Conservation (phyloP, 306 rosid genomes). For the Glycine latifolia region DNA sequence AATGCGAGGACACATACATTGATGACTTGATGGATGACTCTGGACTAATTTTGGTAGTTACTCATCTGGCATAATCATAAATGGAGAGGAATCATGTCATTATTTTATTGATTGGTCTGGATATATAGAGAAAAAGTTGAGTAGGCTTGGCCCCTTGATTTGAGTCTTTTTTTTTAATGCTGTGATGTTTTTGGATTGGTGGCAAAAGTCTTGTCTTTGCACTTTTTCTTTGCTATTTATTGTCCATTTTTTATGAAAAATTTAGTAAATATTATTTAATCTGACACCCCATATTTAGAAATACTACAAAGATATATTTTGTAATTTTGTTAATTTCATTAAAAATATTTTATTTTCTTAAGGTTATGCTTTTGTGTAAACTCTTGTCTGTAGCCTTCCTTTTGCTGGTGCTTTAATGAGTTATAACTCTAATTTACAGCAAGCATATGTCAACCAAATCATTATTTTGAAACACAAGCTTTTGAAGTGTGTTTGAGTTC, state of each 20-base stretch:
- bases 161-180: neutral
- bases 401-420: conserved; percentile 15
- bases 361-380: conserved; percentile 9
- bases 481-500: neutral
- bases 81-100: conserved; percentile 17
- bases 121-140: neutral
- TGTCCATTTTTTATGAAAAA: neutral
- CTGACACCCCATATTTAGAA: conserved; percentile 22
- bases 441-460: neutral
- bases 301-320: neutral
- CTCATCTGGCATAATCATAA: conserved; percentile 16
- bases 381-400: conserved; percentile 29
- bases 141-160: conserved; percentile 31
- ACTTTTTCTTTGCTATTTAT: conserved; percentile 19
- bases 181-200: conserved; percentile 31
- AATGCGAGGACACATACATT: conserved; percentile 35
- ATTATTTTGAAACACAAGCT: neutral
- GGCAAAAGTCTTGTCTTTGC: neutral
- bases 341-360: neutral
- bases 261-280: neutral
- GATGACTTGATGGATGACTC: conserved; percentile 27
- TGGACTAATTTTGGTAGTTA: conserved; percentile 26
- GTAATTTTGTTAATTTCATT: neutral
- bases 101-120: conserved; percentile 39
- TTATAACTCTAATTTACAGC: conserved; percentile 13